Evolutionary conservation across 352 stramenopile genomes (phyloP).

Genomic region (Phytophthora chlamydospora): DNA sequence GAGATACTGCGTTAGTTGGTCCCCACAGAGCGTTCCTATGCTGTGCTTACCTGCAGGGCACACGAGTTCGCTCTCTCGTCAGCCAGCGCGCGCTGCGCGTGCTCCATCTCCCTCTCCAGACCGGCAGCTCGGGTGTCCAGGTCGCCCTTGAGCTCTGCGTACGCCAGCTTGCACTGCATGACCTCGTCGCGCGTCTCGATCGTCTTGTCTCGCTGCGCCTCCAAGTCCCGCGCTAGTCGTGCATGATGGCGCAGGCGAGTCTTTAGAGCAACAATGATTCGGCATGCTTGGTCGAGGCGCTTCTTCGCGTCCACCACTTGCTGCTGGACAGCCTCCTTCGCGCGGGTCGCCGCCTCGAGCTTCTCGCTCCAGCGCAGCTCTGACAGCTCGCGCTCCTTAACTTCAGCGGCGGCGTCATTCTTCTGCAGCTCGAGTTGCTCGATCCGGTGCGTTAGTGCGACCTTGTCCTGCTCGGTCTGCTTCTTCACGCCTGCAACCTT

Average conservation of each 20-base stretch:
- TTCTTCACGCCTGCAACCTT: constrained; percentile 23
- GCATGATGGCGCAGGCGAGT: constrained; percentile 33
- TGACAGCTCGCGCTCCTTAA: constrained; percentile 25
- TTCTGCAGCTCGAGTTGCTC: constrained; percentile 45
- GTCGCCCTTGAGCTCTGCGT: constrained; percentile 36
- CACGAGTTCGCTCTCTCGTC: constrained; percentile 18
- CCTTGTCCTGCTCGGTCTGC: constrained; percentile 20
- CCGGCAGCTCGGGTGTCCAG: constrained; percentile 22
- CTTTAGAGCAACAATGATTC: constrained; percentile 55
- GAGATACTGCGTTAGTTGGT: constrained; percentile 4
- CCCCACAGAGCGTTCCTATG: neutral
- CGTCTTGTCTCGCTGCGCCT: constrained; percentile 19
- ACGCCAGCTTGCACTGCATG: constrained; percentile 29
- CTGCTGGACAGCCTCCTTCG: constrained; percentile 25
- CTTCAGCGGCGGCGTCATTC: constrained; percentile 29
- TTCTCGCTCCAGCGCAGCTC: constrained; percentile 20
- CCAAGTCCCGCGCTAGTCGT: constrained; percentile 16
- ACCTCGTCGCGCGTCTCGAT: constrained; percentile 28
- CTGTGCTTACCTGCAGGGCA: constrained; percentile 34
- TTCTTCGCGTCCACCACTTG: constrained; percentile 24
- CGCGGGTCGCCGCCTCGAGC: constrained; percentile 6
- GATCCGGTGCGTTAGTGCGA: constrained; percentile 36
- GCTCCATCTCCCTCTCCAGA: constrained; percentile 39
- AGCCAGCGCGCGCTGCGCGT: constrained; percentile 13
- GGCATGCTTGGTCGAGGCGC: constrained; percentile 44